Base-by-base conservation (phyloP, 768 basidiomycete species). In the Coprinopsis marcescibilis region DNA sequence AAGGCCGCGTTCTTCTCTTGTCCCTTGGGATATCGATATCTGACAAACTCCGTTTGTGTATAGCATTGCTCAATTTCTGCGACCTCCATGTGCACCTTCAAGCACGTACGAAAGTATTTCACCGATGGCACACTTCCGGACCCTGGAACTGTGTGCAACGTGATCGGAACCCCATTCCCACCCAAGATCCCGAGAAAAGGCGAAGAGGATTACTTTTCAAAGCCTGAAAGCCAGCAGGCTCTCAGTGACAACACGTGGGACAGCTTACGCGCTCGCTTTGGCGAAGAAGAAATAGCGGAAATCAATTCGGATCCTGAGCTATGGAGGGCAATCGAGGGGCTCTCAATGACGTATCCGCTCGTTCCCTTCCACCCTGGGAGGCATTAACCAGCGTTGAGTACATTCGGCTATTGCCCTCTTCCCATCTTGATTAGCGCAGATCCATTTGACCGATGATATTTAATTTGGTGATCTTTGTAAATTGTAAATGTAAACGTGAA, bases 61-160 rank as follows among this genome's bases (percentile, higher is more conserved):
- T 29, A 69, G 65, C 69, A 72, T 50, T 56, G 54, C 32, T 70
- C 70, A 4, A 21, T 66, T 15, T 46, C 58, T 5, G 62, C 55
- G 6, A 55, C 59, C 8, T 71, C 69, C 4, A 39, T 55, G 3
- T 73, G 71, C 53, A 65, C 68, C 4, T 51, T 55, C 19, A 38
- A 50, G 27, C 49, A 66, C 48, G 56, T 77, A 24, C 60, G 64
- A 8, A 56, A 58, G 1, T 76, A 75, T 52, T 71, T 76, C 43
- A 43, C 57, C 1, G 45, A 65, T 7, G 73, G 75, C 2, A 64
- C 58, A 1, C 54, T 76, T 1, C 75, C 75, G 2, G 46, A 54
- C 10, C 57, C 60, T 6, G 70, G 61, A 4, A 72, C 70, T 3
- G 55, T 73, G 4, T 77, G 75, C 47, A 46, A 66, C 2, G 57